Evolutionary conservation across 441 rosid species (phyloP), one percentile per base, ranked within the genome.

Genomic region (Euphorbia celastroides): DNA sequence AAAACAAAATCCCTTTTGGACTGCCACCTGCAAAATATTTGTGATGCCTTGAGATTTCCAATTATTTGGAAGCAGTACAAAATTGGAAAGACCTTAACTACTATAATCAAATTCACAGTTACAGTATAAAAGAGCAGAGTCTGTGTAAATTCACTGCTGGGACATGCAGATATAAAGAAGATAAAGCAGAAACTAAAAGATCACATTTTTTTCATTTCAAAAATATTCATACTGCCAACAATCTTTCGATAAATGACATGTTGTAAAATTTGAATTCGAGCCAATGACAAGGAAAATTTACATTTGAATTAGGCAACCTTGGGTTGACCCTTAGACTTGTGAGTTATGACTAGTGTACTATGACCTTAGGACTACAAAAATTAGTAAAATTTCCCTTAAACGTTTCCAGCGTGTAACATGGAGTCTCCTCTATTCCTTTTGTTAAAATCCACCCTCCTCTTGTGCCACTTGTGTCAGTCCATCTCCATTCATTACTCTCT

Each of bases 1-100:
- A 87, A 95, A 70, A 95, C 79, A 83, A 95, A 95, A 85, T 95
- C 99, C 81, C 80, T 88, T 75, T 82, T 90, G 46, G 96, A 85
- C 61, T 84, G 87, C 98, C 99, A 95, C 76, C 99, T 95, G 86
- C 62, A 75, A 69, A 74, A 75, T 64, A 80, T 58, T 68, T 61
- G 31, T 27, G 23, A 54, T 52, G 38, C 32, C 30, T 66, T 44
- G n/a, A 26, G 42, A 57, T 58, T 44, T 59, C 30, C 41, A 30
- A 30, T 9, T 16, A 5, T 28, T n/a, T n/a, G 9, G 3, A 46
- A 46, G 30, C 38, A 56, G 7, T 26, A 54, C 13, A 69, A 4
- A 17, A 19, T 12, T 3, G 62, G 36, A 62, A 54, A 26, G 34
- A 36, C 10, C 25, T 42, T 30, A 26, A 22, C 54, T 19, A 36